A percentile compares a stretch with the other conserved stretches of the same genome.
Conservation (phyloP, 345 rosid genomes). For the Pugionium dolabratum region DNA sequence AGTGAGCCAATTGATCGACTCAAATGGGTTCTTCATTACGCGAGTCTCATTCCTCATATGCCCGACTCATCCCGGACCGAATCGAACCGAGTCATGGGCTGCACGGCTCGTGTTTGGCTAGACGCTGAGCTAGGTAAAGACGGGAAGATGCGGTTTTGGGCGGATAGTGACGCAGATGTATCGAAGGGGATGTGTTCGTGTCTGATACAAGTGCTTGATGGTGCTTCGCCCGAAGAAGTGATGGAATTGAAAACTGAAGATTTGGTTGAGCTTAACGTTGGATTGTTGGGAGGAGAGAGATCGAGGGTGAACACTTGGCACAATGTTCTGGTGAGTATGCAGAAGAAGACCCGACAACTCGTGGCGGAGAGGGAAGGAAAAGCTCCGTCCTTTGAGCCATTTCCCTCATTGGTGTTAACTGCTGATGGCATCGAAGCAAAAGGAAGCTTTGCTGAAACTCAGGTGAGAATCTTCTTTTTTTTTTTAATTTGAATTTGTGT, state of each 20-base stretch:
- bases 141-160: conserved; percentile 75
- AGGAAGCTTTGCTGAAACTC: conserved; percentile 93
- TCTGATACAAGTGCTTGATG: conserved; percentile 63
- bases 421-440: conserved; percentile 66
- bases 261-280: conserved; percentile 66
- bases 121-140: conserved; percentile 58
- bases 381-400: conserved; percentile 57
- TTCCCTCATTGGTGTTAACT: conserved; percentile 72
- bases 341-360: conserved; percentile 73
- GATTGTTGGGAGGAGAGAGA: conserved; percentile 57
- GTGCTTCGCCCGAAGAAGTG: conserved; percentile 73
- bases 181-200: conserved; percentile 83
- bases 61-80: conserved; percentile 61
- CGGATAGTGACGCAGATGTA: conserved; percentile 86
- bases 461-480: conserved; percentile 45
- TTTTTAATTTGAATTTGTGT: not conserved
- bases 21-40: conserved; percentile 68
- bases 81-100: conserved; percentile 92
- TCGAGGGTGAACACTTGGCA: conserved; percentile 95
- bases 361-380: conserved; percentile 66
- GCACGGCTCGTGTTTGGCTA: conserved; percentile 90
- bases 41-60: conserved; percentile 57
- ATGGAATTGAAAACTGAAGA: conserved; percentile 69
- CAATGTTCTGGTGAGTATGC: conserved; percentile 85
- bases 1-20: conserved; percentile 63